These are phyloP conservation scores for Alternaria rosae DNA, from an alignment of 2,329 filamentous ascomycete species.

Conservation along the genomic window DNA sequence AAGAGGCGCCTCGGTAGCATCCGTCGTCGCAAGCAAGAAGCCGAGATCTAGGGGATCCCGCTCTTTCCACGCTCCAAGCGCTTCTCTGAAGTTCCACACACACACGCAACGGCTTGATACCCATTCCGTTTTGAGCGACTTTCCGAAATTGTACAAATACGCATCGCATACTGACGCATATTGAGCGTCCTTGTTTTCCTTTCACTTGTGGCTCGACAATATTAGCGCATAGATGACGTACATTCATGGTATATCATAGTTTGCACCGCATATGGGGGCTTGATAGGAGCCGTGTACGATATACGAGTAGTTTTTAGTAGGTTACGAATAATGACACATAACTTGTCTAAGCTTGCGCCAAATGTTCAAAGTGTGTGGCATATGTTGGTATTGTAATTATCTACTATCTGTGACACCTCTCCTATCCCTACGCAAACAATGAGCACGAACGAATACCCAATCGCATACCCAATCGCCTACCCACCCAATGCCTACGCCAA, in stretches of 20 bases:
- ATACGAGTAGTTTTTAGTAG: neutral
- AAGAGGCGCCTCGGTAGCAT: conserved; percentile 59
- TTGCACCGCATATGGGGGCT: neutral
- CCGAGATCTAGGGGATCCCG: conserved; percentile 27
- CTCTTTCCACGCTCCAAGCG: conserved; percentile 5
- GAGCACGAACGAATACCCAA: neutral
- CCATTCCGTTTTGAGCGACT: neutral
- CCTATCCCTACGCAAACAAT: neutral
- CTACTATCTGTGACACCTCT: neutral
- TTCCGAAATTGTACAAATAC: conserved; percentile 6
- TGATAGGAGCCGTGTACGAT: neutral
- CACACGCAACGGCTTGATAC: neutral
- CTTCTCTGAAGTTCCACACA: neutral
- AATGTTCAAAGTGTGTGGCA: neutral
- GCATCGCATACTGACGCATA: neutral
- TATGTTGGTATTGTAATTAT: neutral
- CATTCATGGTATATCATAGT: neutral
- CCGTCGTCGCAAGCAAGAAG: conserved; percentile 46
- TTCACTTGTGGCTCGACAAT: neutral
- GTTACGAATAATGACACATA: neutral
- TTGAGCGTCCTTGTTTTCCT: neutral
- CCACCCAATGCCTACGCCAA: neutral
- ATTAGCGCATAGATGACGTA: neutral
- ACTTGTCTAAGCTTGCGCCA: no score
- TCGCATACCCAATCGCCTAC: neutral